phyloP scores from a whole-genome alignment of 2,329 filamentous ascomycete species.

The Diaporthe capsici region DNA sequence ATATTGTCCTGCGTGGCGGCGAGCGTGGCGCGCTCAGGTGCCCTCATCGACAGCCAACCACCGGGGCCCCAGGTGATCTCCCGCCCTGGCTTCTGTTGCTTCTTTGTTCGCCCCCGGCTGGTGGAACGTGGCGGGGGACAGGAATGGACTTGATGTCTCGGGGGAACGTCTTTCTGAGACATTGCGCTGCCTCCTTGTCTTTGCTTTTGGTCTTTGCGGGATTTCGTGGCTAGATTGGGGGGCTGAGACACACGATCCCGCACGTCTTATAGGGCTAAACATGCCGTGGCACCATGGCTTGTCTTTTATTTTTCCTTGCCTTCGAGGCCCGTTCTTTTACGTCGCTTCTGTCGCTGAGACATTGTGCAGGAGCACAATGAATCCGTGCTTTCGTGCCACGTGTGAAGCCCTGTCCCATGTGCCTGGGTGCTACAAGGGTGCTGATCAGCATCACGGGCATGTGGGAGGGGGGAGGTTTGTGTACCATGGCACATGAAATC shows the following conservation, averaged over 20 bases:
- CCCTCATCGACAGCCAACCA: neutral
- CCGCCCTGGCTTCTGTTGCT: neutral
- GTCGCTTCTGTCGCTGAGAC: neutral
- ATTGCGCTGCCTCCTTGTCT: neutral
- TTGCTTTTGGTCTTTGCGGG: neutral
- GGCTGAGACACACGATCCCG: constrained; percentile 8
- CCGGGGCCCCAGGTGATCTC: neutral
- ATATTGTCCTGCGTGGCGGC: neutral
- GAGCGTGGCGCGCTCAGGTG: neutral
- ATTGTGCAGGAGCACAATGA: neutral
- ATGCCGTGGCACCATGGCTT: constrained; percentile 7
- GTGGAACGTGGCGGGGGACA: neutral
- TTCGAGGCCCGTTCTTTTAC: neutral
- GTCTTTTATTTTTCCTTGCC: neutral
- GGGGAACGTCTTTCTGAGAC: neutral
- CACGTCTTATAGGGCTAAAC: constrained; percentile 25
- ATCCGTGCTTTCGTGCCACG: constrained; percentile 64
- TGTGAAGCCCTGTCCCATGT: constrained; percentile 71
- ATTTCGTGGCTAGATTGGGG: neutral
- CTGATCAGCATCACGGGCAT: constrained; percentile 60
- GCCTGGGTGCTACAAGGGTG: constrained; percentile 52
- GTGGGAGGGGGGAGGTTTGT: constrained; percentile 59
- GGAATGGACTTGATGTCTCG: neutral
- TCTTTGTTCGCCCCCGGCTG: neutral
- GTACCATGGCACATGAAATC: constrained; percentile 48